Evolutionary conservation across 371 early-diverging fungal species (phyloP).

Genomic region (Entomophthora muscae): DNA sequence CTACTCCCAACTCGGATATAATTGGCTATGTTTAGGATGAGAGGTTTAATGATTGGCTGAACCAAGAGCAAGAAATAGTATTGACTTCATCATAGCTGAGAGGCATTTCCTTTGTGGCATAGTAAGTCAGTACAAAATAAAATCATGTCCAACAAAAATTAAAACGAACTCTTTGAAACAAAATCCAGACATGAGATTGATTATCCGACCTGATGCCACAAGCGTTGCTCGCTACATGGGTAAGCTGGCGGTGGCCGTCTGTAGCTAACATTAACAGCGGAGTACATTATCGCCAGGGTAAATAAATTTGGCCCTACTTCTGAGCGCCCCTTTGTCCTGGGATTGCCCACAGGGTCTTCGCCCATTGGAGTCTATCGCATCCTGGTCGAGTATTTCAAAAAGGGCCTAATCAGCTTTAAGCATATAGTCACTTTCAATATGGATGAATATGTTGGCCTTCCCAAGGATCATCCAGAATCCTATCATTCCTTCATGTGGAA

Average conservation of each 20-base stretch:
- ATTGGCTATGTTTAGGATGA: no score
- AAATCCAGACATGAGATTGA: constrained; percentile 42
- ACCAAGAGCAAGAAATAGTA: no score
- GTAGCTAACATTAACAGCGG: constrained; percentile 22
- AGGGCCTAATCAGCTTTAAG: constrained; percentile 38
- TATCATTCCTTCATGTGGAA: constrained; percentile 82
- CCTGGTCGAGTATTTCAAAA: constrained; percentile 35
- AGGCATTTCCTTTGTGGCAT: no score
- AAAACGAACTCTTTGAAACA: no score
- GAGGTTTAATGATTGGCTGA: no score
- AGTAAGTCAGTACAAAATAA: no score
- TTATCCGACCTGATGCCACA: constrained; percentile 46
- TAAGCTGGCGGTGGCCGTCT: constrained; percentile 14
- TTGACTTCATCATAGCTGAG: no score
- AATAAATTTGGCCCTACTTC: constrained; percentile 54
- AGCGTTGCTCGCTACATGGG: constrained; percentile 41
- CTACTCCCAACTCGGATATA: no score
- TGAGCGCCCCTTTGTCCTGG: constrained; percentile 63
- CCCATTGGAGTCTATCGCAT: constrained; percentile 55
- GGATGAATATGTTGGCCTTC: constrained; percentile 51
- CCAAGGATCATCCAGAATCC: constrained; percentile 56
- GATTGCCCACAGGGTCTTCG: constrained; percentile 72
- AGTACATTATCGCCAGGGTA: constrained; percentile 65
- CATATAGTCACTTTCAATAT: constrained; percentile 53
- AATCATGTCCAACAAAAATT: no score